Percentiles rank a stretch among this genome's conserved stretches.
Conservation (phyloP, 2,329 filamentous ascomycete genomes). For the Fusarium armeniacum region DNA sequence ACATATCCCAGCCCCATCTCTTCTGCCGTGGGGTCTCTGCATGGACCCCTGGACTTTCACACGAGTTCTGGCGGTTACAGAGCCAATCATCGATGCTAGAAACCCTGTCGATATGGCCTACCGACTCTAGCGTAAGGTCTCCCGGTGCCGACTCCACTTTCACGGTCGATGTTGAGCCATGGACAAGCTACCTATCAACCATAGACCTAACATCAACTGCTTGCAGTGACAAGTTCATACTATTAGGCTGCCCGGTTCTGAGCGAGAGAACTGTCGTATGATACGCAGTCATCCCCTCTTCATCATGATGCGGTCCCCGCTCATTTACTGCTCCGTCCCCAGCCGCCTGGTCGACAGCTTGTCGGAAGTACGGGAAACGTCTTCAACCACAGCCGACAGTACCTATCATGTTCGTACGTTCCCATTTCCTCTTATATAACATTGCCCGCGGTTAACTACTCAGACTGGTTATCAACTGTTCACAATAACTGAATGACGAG, state of each 20-base stretch:
- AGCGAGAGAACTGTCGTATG: not conserved
- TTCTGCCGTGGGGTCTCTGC: slow-evolving; percentile 14
- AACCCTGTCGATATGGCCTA: not conserved
- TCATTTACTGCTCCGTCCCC: too few species aligned
- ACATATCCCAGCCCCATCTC: slow-evolving; percentile 20
- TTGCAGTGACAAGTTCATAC: not conserved
- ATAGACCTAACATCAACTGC: not conserved
- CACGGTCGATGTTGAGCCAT: not conserved
- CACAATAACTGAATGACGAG: too few species aligned
- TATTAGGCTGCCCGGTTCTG: not conserved
- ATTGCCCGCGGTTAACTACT: too few species aligned
- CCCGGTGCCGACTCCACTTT: not conserved
- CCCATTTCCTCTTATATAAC: too few species aligned
- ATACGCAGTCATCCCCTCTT: not conserved
- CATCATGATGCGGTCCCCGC: too few species aligned
- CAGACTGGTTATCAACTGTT: too few species aligned
- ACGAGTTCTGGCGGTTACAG: slow-evolving; percentile 40
- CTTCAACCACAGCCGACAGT: too few species aligned
- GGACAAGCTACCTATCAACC: not conserved
- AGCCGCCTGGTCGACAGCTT: too few species aligned
- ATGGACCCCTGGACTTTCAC: slow-evolving; percentile 33
- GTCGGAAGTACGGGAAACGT: too few species aligned
- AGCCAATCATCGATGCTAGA: slow-evolving; percentile 22
- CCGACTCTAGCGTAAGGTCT: not conserved
- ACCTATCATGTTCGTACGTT: too few species aligned